phyloP scores from a whole-genome alignment of 768 basidiomycete genomes.

The Boletus rex-veris region DNA sequence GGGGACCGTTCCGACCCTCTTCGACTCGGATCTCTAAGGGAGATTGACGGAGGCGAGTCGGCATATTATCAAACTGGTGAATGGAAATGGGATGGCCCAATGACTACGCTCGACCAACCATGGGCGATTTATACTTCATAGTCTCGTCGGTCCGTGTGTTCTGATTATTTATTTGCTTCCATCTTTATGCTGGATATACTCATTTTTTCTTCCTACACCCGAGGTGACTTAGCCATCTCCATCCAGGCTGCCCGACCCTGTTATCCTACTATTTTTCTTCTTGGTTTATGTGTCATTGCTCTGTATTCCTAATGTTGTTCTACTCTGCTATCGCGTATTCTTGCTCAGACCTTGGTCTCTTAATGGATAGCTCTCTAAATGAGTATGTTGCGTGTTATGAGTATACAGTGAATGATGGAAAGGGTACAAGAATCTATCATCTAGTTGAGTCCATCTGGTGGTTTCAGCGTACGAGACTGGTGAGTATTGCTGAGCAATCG shows the following conservation, averaged over 20 bases:
- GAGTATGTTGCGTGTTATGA: slow-evolving; percentile 12
- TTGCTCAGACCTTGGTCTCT: slow-evolving; percentile 35
- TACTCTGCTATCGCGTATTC: slow-evolving; percentile 51
- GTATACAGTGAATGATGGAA: slow-evolving; percentile 7
- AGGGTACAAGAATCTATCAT: background rate
- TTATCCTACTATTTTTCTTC: slow-evolving; percentile 38
- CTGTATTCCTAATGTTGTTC: slow-evolving; percentile 62
- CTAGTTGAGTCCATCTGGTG: slow-evolving; percentile 22
- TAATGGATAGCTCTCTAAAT: slow-evolving; percentile 28
- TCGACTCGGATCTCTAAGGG: slow-evolving; percentile 59
- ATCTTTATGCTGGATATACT: slow-evolving; percentile 43
- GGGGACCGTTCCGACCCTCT: slow-evolving; percentile 45
- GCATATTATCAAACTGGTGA: slow-evolving; percentile 53
- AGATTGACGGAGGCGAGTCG: slow-evolving; percentile 74
- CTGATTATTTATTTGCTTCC: slow-evolving; percentile 39
- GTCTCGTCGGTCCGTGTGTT: slow-evolving; percentile 29
- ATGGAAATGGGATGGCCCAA: slow-evolving; percentile 74
- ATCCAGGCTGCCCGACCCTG: slow-evolving; percentile 26
- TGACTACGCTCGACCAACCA: slow-evolving; percentile 61
- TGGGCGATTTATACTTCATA: slow-evolving; percentile 63
- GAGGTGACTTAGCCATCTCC: slow-evolving; percentile 33
- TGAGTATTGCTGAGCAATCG: slow-evolving; percentile 57
- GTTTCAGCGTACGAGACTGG: slow-evolving; percentile 29
- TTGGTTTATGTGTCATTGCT: slow-evolving; percentile 42
- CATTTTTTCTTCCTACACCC: slow-evolving; percentile 15